Percentiles rank a stretch among this genome's conserved stretches.
These are phyloP conservation scores for Fragaria iinumae DNA, from an alignment of 306 rosid species.

Conservation along the genomic window DNA sequence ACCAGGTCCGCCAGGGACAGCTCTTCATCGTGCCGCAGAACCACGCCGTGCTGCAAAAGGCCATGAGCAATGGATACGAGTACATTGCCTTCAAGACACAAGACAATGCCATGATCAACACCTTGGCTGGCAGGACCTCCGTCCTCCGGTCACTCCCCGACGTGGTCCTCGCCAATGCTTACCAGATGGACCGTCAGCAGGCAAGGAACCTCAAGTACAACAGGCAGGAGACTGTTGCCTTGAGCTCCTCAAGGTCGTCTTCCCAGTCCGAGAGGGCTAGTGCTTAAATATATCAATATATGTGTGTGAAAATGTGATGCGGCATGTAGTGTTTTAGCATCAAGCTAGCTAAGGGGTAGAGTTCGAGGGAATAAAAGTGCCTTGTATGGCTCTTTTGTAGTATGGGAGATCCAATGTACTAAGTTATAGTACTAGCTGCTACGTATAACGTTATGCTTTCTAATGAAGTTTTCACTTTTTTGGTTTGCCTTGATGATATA, in stretches of 20 bases:
- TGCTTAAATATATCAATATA: not conserved
- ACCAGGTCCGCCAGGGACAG: constrained; percentile 37
- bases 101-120: constrained; percentile 13
- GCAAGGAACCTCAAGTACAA: constrained; percentile 43
- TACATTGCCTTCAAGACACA: constrained; percentile 34
- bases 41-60: constrained; percentile 40
- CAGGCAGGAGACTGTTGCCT: constrained; percentile 32
- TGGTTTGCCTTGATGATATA: not conserved
- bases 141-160: constrained; percentile 38
- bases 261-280: not conserved
- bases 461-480: not conserved
- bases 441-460: not conserved
- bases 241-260: constrained; percentile 25
- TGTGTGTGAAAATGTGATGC: not conserved
- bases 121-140: constrained; percentile 44
- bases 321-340: not conserved
- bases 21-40: constrained; percentile 54
- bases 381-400: not conserved
- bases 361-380: not conserved
- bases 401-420: not conserved
- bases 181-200: constrained; percentile 29
- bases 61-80: constrained; percentile 39
- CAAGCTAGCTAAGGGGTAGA: not conserved
- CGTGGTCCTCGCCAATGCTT: constrained; percentile 20
- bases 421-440: not conserved